These are phyloP conservation scores for Parascedosporium putredinis DNA, from an alignment of 2,329 filamentous ascomycete species.

Conservation along the genomic window DNA sequence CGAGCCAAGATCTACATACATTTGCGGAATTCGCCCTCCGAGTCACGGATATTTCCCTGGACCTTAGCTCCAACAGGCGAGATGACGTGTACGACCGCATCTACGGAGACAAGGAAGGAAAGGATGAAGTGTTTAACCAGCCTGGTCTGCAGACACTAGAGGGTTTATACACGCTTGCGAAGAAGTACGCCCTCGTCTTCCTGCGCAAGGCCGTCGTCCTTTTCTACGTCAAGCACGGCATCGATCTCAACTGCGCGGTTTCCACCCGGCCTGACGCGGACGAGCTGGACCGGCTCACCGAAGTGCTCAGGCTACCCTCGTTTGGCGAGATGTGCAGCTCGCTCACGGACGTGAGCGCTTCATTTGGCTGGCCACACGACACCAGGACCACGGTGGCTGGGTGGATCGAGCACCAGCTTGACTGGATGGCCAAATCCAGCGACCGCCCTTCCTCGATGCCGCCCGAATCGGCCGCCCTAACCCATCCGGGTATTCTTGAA, in stretches of 20 bases:
- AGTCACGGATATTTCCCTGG: constrained; percentile 34
- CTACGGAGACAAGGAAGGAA: constrained; percentile 1
- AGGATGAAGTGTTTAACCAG: constrained; percentile 42
- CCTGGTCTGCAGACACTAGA: constrained; percentile 41
- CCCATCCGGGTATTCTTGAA: constrained; percentile 89
- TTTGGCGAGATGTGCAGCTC: constrained; percentile 68
- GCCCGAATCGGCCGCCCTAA: constrained; percentile 37
- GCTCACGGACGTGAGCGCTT: constrained; percentile 34
- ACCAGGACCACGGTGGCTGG: constrained; percentile 39
- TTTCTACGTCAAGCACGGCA: constrained; percentile 76
- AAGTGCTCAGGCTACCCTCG: constrained; percentile 62
- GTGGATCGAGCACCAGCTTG: constrained; percentile 62
- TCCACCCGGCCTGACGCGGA: constrained; percentile 54
- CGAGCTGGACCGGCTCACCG: constrained; percentile 74
- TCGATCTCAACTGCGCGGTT: constrained; percentile 70
- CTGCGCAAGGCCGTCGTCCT: constrained; percentile 76
- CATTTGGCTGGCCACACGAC: constrained; percentile 10
- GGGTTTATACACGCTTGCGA: constrained; percentile 50
- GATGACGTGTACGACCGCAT: neutral
- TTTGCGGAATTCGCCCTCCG: constrained; percentile 45
- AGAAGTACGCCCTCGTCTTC: constrained; percentile 82
- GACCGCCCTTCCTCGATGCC: neutral
- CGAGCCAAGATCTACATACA: constrained; percentile 36
- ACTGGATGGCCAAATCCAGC: constrained; percentile 17
- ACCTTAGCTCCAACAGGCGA: constrained; percentile 9